These are phyloP conservation scores for Scleroderma citrinum DNA, from an alignment of 768 basidiomycete genomes.

Conservation along the genomic window DNA sequence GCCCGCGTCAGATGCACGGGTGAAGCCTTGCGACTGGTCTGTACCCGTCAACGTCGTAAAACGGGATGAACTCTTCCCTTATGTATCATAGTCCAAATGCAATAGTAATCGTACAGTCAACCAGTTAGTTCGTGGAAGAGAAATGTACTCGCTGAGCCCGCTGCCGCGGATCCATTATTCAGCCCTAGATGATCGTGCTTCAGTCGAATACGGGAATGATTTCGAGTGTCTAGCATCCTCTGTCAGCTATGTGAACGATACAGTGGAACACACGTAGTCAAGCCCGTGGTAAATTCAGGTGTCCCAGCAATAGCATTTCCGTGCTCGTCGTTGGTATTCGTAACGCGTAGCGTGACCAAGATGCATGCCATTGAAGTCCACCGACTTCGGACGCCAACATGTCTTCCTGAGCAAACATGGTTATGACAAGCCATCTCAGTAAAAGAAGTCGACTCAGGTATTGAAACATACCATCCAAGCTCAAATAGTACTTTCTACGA, in stretches of 20 bases:
- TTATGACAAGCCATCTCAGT: constrained; percentile 6
- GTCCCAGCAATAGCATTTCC: constrained; percentile 27
- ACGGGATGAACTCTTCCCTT: too few relatives aligned
- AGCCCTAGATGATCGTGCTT: constrained; percentile 9
- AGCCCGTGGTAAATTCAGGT: constrained; percentile 17
- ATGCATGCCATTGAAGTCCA: constrained; percentile 29
- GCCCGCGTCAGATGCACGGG: too few relatives aligned
- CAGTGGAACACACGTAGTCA: constrained; percentile 9
- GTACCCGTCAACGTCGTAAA: too few relatives aligned
- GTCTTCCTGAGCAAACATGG: constrained; percentile 28
- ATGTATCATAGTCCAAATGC: too few relatives aligned
- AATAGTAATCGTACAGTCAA: too few relatives aligned
- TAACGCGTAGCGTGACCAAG: constrained; percentile 23
- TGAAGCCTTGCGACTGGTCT: too few relatives aligned
- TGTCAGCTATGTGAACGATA: not conserved
- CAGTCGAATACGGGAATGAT: constrained; percentile 18
- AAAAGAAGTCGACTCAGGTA: not conserved
- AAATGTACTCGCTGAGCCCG: not conserved
- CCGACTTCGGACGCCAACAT: constrained; percentile 29
- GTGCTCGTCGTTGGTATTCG: constrained; percentile 18
- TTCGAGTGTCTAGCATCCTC: constrained; percentile 15
- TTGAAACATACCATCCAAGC: constrained; percentile 20
- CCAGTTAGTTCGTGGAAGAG: not conserved
- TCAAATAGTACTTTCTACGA: constrained; percentile 12
- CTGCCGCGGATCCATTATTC: constrained; percentile 11